phyloP scores from a whole-genome alignment of 495 filamentous ascomycete species.

The Achaetomiella virescens region DNA sequence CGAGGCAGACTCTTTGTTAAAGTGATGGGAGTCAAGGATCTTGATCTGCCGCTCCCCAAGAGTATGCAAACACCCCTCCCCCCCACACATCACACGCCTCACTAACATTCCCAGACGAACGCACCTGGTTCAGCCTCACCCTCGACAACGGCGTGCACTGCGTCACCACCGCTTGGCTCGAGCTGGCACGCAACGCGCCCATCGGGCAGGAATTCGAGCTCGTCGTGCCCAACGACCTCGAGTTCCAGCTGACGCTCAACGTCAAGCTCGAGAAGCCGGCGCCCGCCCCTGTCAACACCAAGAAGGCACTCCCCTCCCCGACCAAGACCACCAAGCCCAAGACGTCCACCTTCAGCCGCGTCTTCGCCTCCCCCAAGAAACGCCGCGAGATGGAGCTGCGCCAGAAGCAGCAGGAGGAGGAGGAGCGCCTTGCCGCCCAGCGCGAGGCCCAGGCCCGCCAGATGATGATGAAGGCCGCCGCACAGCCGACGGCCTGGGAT shows the following conservation, averaged over 20 bases:
- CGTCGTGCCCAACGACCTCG: slow-evolving; percentile 90
- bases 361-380: slow-evolving; percentile 92
- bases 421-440: slow-evolving; percentile 57
- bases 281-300: slow-evolving; percentile 33
- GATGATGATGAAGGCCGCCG: slow-evolving; percentile 26
- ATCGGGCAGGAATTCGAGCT: slow-evolving; percentile 98
- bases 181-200: slow-evolving; percentile 85
- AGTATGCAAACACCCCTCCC: slow-evolving; percentile 50
- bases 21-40: slow-evolving; percentile 90
- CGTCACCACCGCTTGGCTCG: slow-evolving; percentile 92
- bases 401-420: slow-evolving; percentile 69
- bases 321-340: slow-evolving; percentile 58
- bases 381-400: slow-evolving; percentile 85
- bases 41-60: slow-evolving; percentile 83
- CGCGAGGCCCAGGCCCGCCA: slow-evolving; percentile 60
- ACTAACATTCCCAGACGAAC: slow-evolving; percentile 60
- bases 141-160: slow-evolving; percentile 97
- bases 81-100: not conserved
- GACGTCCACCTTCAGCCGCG: slow-evolving; percentile 77
- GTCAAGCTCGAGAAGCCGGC: slow-evolving; percentile 84
- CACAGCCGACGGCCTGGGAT: slow-evolving; percentile 70
- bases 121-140: slow-evolving; percentile 86
- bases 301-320: slow-evolving; percentile 42
- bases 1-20: slow-evolving; percentile 94
- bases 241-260: slow-evolving; percentile 94